Conservation (phyloP, 768 basidiomycete genomes). For the Trametes maxima region DNA sequence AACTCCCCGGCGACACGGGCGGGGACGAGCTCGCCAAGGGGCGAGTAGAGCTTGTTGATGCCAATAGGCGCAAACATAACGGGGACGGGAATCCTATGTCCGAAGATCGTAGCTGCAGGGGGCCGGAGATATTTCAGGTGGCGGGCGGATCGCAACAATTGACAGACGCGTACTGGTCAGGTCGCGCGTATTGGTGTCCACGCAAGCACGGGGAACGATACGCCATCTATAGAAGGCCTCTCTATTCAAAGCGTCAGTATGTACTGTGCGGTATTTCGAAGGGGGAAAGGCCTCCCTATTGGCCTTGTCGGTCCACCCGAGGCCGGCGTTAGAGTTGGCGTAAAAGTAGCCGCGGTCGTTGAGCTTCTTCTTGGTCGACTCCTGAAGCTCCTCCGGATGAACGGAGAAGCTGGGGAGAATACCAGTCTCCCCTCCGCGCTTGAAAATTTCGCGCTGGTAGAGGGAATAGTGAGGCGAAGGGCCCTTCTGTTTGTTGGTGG, state of each 20-base stretch:
- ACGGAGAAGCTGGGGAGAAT: conserved; percentile 43
- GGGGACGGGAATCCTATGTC: conserved; percentile 51
- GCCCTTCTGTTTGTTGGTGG: conserved; percentile 48
- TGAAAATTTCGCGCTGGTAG: conserved; percentile 54
- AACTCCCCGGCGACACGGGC: conserved; percentile 52
- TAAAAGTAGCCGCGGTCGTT: conserved; percentile 53
- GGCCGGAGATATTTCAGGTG: neutral
- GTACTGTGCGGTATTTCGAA: neutral
- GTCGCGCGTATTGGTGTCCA: conserved; percentile 51
- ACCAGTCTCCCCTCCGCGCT: conserved; percentile 41
- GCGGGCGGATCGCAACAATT: neutral
- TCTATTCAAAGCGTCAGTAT: conserved; percentile 22
- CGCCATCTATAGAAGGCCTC: conserved; percentile 57
- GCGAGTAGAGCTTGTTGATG: conserved; percentile 53
- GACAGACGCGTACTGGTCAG: conserved; percentile 42
- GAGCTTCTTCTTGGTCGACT: conserved; percentile 44
- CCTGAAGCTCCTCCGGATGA: conserved; percentile 45
- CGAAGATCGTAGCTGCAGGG: conserved; percentile 44
- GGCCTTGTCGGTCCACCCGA: conserved; percentile 53
- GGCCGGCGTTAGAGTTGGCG: conserved; percentile 54
- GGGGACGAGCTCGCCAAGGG: conserved; percentile 48
- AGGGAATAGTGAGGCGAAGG: conserved; percentile 53
- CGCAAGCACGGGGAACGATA: conserved; percentile 59
- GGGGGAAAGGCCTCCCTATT: conserved; percentile 39
- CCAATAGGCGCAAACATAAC: conserved; percentile 60